phyloP scores from a whole-genome alignment of 2,329 filamentous ascomycete species.

The Botrytis squamosa region DNA sequence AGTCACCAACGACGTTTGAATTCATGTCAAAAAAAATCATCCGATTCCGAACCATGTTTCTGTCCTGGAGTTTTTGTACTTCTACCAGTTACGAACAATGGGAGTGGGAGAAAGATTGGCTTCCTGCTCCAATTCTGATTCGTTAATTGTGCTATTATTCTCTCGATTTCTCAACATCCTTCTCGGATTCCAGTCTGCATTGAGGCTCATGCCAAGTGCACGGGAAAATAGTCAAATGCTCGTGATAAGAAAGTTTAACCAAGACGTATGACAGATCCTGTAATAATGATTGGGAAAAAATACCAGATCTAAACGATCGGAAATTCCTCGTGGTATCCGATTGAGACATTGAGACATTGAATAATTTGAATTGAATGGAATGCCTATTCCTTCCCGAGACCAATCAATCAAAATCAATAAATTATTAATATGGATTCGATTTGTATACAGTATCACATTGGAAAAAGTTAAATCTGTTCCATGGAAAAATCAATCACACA shows the following conservation, averaged over 20 bases:
- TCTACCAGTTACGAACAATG: background rate
- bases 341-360: slow-evolving; percentile 2
- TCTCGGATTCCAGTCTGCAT: background rate
- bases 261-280: background rate
- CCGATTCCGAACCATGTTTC: background rate
- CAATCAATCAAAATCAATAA: slow-evolving; percentile 6
- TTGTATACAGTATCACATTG: background rate
- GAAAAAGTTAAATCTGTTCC: background rate
- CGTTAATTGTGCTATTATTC: background rate
- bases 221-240: background rate
- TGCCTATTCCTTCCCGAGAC: slow-evolving; percentile 7
- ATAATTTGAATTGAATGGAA: background rate
- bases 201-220: background rate
- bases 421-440: background rate
- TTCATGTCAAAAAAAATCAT: background rate
- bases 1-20: background rate
- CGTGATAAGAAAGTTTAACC: background rate
- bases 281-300: background rate
- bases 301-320: background rate
- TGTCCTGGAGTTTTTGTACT: background rate
- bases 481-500: background rate
- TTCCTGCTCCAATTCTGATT: background rate
- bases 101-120: background rate
- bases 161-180: background rate
- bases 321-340: slow-evolving; percentile 7